A percentile compares a stretch with the other conserved stretches of the same genome.
Evolutionary conservation across 768 basidiomycete species (phyloP).

Genomic region (Crepidotus variabilis): DNA sequence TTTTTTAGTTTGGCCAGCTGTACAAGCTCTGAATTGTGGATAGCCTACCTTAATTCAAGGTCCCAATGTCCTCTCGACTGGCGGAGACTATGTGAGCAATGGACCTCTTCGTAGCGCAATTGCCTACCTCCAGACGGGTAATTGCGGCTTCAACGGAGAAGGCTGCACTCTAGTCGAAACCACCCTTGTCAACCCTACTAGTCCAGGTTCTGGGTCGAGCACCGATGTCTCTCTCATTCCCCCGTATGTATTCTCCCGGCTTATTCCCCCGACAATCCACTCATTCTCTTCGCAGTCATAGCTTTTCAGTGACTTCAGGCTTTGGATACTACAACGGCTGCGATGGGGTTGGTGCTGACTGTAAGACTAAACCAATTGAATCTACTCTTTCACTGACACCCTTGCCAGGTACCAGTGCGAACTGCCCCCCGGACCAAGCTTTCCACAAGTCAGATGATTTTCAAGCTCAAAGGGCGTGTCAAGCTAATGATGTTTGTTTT

Average conservation of each 20-base stretch:
- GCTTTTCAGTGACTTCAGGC: neutral
- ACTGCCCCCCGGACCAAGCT: constrained; percentile 27
- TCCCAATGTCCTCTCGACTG: no score
- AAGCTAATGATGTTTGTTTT: constrained; percentile 28
- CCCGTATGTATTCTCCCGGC: constrained; percentile 35
- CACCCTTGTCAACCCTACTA: no score
- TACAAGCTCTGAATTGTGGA: no score
- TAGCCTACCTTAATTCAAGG: no score
- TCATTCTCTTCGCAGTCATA: neutral
- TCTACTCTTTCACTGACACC: no score
- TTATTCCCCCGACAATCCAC: neutral
- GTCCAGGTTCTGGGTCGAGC: constrained; percentile 9
- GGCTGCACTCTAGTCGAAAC: constrained; percentile 29
- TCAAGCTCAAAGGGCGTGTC: constrained; percentile 35
- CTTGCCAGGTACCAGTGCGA: constrained; percentile 26
- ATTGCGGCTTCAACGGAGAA: constrained; percentile 36
- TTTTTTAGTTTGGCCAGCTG: neutral
- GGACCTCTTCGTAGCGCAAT: constrained; percentile 4
- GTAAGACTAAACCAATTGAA: neutral
- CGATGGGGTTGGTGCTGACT: constrained; percentile 1
- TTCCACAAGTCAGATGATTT: constrained; percentile 33
- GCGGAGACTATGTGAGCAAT: neutral
- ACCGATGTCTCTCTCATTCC: constrained; percentile 21
- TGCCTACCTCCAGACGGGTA: constrained; percentile 23
- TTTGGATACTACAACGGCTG: constrained; percentile 3